Evolutionary conservation across 73 alveolate species (phyloP).

Genomic region (Paraurostyla sp.): DNA sequence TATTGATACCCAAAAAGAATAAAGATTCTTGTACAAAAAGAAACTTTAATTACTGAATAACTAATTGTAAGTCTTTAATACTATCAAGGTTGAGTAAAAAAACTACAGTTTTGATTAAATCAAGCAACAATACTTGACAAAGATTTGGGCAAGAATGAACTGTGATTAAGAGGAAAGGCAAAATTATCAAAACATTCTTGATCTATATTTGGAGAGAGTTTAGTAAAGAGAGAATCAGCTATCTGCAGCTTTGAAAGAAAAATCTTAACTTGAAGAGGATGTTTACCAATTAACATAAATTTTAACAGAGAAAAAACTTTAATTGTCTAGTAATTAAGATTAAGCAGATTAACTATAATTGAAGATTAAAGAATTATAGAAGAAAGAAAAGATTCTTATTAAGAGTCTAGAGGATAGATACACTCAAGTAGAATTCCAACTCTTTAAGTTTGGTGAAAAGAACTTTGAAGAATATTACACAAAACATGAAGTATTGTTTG

Average conservation of each 20-base stretch:
- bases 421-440: slow-evolving; percentile 55
- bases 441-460: slow-evolving; percentile 67
- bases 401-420: slow-evolving; percentile 66
- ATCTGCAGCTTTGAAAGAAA: background rate
- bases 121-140: background rate
- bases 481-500: slow-evolving; percentile 51
- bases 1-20: background rate
- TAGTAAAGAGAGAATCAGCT: slow-evolving; percentile 54
- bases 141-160: slow-evolving; percentile 39
- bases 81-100: background rate
- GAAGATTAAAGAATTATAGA: slow-evolving; percentile 9
- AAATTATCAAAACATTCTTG: slow-evolving; percentile 63
- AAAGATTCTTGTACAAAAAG: slow-evolving; percentile 9
- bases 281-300: background rate
- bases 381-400: slow-evolving; percentile 59
- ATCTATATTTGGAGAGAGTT: slow-evolving; percentile 55
- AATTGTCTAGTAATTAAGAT: slow-evolving; percentile 1
- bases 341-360: slow-evolving; percentile 35
- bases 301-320: background rate
- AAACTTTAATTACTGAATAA: background rate
- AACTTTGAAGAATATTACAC: slow-evolving; percentile 58
- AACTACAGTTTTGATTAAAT: background rate
- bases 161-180: slow-evolving; percentile 63
- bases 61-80: background rate
- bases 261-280: background rate